Percentiles rank a stretch among this genome's conserved stretches.
Evolutionary conservation across 176 grass and related monocot genomes (phyloP).

Genomic region (Avena atlantica): DNA sequence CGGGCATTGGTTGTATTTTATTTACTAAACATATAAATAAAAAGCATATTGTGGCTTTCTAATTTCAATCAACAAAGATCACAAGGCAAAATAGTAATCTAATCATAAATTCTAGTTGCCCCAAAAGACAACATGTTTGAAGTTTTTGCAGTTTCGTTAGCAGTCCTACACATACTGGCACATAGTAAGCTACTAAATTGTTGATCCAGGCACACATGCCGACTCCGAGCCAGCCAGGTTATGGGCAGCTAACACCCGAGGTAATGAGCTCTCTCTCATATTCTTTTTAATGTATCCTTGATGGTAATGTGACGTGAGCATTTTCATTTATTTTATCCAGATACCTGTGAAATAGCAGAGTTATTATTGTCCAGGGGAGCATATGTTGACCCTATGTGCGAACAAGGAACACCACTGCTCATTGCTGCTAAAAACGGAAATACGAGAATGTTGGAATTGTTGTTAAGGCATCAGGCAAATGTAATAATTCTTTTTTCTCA

Average conservation of each 20-base stretch:
- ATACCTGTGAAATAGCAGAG: not conserved
- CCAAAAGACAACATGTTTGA: not conserved
- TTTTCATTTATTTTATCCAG: conserved; percentile 3
- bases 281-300: not conserved
- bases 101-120: not conserved
- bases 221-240: not conserved
- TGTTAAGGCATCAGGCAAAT: not conserved
- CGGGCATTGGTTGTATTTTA: not conserved
- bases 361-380: conserved; percentile 13
- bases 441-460: not conserved
- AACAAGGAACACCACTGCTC: not conserved
- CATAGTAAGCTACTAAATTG: not conserved
- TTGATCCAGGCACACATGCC: not conserved
- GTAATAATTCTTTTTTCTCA: not conserved
- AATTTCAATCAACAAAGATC: not conserved
- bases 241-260: not conserved
- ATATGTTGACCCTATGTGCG: not conserved
- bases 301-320: not conserved
- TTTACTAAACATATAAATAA: not conserved
- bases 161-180: not conserved
- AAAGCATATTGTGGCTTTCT: not conserved
- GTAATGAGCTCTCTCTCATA: not conserved
- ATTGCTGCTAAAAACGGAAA: not conserved
- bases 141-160: not conserved
- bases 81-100: not conserved